These are phyloP conservation scores for Lavandula angustifolia DNA, from an alignment of 257 asterid genomes.

Conservation along the genomic window DNA sequence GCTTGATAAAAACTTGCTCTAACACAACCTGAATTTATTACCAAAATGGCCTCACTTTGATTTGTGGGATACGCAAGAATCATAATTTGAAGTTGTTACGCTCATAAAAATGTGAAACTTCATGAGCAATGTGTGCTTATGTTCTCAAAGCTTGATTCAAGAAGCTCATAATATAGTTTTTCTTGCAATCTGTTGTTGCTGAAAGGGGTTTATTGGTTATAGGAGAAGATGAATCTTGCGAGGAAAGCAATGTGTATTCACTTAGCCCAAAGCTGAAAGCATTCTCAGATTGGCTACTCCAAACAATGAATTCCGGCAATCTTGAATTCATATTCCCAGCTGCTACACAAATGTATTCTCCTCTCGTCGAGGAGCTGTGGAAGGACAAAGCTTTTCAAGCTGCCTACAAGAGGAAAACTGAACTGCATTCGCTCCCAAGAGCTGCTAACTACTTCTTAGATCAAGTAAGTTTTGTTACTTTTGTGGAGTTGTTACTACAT, in stretches of 20 bases:
- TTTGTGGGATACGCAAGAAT: constrained; percentile 2
- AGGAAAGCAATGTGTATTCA: constrained; percentile 49
- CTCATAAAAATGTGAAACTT: no score
- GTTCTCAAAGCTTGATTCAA: neutral
- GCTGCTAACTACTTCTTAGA: constrained; percentile 84
- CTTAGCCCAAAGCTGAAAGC: constrained; percentile 60
- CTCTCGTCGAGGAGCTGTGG: constrained; percentile 70
- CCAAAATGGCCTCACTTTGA: neutral
- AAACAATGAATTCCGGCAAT: constrained; percentile 64
- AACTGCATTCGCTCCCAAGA: constrained; percentile 62
- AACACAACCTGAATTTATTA: no score
- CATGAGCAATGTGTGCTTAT: no score
- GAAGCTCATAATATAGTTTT: neutral
- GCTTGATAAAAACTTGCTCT: neutral
- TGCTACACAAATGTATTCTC: constrained; percentile 80
- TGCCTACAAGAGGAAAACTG: constrained; percentile 69
- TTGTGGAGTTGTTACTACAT: neutral
- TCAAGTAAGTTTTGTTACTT: constrained; percentile 45
- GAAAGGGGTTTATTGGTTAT: constrained; percentile 36
- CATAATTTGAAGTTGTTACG: neutral
- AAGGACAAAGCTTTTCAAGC: constrained; percentile 76
- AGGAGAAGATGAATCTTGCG: constrained; percentile 50
- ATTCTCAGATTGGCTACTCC: constrained; percentile 79
- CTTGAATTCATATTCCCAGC: constrained; percentile 85
- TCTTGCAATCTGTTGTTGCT: constrained; percentile 29